Percentiles rank a stretch among this genome's conserved stretches.
These are phyloP conservation scores for Simplicillium aogashimaense DNA, from an alignment of 2,329 filamentous ascomycete species.

Conservation along the genomic window DNA sequence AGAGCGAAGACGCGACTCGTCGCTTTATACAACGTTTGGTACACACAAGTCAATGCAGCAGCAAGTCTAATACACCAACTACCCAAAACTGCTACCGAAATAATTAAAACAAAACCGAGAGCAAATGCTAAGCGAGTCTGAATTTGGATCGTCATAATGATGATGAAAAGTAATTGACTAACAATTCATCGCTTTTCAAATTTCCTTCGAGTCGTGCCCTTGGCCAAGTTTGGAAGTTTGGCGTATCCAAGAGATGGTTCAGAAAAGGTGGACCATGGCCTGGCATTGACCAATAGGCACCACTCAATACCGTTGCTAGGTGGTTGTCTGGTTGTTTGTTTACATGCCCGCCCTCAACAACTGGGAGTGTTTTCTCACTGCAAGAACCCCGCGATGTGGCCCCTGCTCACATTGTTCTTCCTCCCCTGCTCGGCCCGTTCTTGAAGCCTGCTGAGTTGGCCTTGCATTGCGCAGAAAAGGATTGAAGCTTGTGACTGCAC, in stretches of 20 bases:
- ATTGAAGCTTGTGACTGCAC: slow-evolving; percentile 13
- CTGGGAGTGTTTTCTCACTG: background rate
- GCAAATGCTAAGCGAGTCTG: too few relatives aligned
- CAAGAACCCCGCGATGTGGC: slow-evolving; percentile 13
- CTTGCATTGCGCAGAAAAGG: slow-evolving; percentile 2
- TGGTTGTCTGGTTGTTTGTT: slow-evolving; percentile 23
- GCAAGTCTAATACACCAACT: too few relatives aligned
- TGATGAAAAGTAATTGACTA: too few relatives aligned
- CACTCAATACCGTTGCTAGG: slow-evolving; percentile 17
- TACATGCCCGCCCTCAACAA: slow-evolving; percentile 11
- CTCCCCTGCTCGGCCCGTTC: slow-evolving; percentile 8
- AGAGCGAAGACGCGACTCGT: too few relatives aligned
- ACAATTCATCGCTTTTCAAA: too few relatives aligned
- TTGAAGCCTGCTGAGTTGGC: background rate
- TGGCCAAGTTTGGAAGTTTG: too few relatives aligned
- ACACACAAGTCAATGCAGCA: too few relatives aligned
- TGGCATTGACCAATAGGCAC: slow-evolving; percentile 12
- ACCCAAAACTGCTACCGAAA: too few relatives aligned
- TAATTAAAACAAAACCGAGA: too few relatives aligned
- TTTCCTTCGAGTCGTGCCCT: too few relatives aligned
- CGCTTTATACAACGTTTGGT: too few relatives aligned
- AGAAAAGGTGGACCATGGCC: slow-evolving; percentile 1
- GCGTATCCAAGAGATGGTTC: background rate
- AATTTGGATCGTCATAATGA: too few relatives aligned
- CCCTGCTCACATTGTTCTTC: slow-evolving; percentile 6